Evolutionary conservation across 257 asterid species (phyloP), one percentile per base, ranked within the genome.

Genomic region (Craterostigma plantagineum): DNA sequence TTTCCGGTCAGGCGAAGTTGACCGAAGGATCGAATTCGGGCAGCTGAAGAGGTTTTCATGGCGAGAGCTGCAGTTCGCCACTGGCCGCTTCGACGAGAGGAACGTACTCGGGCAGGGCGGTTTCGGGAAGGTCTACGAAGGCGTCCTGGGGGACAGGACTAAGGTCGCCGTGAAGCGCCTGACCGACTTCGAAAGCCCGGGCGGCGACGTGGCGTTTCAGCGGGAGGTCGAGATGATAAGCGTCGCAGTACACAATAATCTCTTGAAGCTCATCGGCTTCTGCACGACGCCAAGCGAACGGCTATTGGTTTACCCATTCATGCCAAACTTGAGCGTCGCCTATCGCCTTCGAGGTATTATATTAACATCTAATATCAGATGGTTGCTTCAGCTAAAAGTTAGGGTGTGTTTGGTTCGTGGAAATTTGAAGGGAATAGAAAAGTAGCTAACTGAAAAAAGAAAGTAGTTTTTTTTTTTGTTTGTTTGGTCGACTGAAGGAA

Each of bases 141-240:
- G 96, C 54, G 68, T 69, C 38, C 90, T 87, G 34, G 58, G 54
- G 9, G 95, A 87, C 23, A 67, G 66, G 64, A 76, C 93, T 4
- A 82, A 72, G 69, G 81, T 87, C 48, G 98, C 98, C 10, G 93
- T 87, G 38, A 87, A 87, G 57, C 80, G 98, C 16, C 61, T 87
- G 58, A 74, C 90, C 11, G 93, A 87, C 61, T 87, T 67, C 33
- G 95, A 79, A 69, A 76, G 82, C 56, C 94, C 97, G 1, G 93
- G 95, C 38, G 95, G 98, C 18, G 98, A 87, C 55, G 76, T 64
- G 14, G 95, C 98, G 0, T 87, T 87, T 67, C 92, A 73, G 54
- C 91, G 98, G 12, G 98, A 87, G 72, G 95, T 87, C 14, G 95
- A 82, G 90, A 76, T 87, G 98, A 86, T 86, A 38, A 78, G 94